Evolutionary conservation across 768 basidiomycete genomes (phyloP).

Genomic region (Chalciporus piperatus): DNA sequence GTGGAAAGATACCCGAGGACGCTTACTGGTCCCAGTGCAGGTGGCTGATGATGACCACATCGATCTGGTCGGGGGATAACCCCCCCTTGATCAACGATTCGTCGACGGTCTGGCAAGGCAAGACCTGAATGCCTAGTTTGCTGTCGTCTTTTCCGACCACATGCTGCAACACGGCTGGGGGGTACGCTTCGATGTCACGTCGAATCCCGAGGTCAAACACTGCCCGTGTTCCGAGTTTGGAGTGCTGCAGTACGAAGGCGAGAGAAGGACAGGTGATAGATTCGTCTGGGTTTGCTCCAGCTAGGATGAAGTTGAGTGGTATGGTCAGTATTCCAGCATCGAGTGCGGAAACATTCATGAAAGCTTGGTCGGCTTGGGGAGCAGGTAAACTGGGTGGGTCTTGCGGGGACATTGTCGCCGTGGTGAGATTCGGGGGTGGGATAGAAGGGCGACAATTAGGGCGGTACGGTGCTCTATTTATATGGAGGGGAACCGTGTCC

Average conservation of each 20-base stretch:
- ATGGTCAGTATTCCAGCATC: conserved; percentile 46
- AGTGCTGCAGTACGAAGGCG: conserved; percentile 51
- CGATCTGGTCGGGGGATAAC: conserved; percentile 39
- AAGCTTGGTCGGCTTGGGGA: conserved; percentile 42
- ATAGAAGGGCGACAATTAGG: too few relatives aligned
- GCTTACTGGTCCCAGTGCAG: conserved; percentile 44
- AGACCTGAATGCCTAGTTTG: neutral
- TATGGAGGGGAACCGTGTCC: neutral
- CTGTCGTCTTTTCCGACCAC: conserved; percentile 10
- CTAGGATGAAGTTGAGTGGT: conserved; percentile 37
- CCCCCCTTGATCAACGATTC: conserved; percentile 51
- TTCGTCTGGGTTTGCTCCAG: conserved; percentile 30
- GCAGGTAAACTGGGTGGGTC: conserved; percentile 33
- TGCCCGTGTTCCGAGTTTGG: conserved; percentile 35
- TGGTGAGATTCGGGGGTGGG: too few relatives aligned
- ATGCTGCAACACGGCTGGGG: conserved; percentile 29
- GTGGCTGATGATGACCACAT: conserved; percentile 46
- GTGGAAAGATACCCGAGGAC: too few relatives aligned
- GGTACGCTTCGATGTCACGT: conserved; percentile 40
- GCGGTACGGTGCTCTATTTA: too few relatives aligned
- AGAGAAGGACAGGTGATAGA: conserved; percentile 40
- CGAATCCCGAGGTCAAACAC: conserved; percentile 57
- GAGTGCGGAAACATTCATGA: conserved; percentile 50
- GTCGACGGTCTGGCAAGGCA: conserved; percentile 33
- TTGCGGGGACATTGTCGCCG: neutral